Evolutionary conservation across 2,329 filamentous ascomycete genomes (phyloP), one percentile per base, ranked within the genome.

Genomic region (Beauveria brongniartii): DNA sequence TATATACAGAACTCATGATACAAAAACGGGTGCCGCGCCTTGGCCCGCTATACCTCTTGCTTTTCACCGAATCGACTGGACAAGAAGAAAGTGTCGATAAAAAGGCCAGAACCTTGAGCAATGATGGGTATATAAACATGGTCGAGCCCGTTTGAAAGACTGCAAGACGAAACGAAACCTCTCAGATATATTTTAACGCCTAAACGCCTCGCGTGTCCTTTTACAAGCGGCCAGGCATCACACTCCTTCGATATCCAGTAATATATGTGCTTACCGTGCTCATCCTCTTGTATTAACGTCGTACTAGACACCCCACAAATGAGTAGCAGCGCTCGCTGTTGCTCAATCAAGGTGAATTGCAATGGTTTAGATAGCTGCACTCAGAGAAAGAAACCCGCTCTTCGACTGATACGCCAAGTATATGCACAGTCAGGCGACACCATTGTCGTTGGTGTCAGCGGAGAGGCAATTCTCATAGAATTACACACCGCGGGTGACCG

Each of bases 401-500:
- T 37, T 40, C 55, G 16, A 43, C 30, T 58, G 22, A 22, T 28
- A 10, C 14, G 22, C 20, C 9, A 43, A 9, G n/a, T 10, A n/a
- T 40, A 30, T 40, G 14, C 26, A 22, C 52, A 12, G 3, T 5
- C 28, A 18, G 10, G 9, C 12, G 10, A 47, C 40, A 26, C 10
- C 34, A 5, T 4, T 43, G n/a, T 53, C 24, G 10, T 10, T 24
- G 26, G 8, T 18, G n/a, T 18, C 4, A n/a, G 18, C n/a, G 18
- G 5, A 12, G 10, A 12, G 3, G 28, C 26, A 24, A 2, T n/a
- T 8, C 22, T 75, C 67, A 80, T 47, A 81, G 69, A 56, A 81
- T 78, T 14, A 74, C 71, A 62, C 79, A 81, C 64, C 71, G 73
- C 3, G 72, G 72, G 26, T 75, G 72, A 52, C 73, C 68, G 14